Conservation (phyloP, 331 rosid genomes). For the Malus hybrid region DNA sequence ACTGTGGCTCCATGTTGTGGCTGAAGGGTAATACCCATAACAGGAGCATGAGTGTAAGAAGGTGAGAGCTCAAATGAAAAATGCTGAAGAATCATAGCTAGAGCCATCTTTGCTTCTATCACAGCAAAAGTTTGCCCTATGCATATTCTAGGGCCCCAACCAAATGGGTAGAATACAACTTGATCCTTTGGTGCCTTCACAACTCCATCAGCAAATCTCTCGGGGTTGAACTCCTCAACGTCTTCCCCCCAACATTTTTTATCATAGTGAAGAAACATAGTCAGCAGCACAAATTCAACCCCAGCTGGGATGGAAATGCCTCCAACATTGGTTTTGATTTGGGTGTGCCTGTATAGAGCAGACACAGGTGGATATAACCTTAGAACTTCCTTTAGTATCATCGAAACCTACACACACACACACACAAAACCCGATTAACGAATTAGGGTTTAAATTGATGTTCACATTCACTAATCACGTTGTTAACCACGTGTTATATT, state of each 20-base stretch:
- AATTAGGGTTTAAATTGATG: background rate
- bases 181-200: slow-evolving; percentile 24
- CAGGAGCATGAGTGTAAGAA: slow-evolving; percentile 38
- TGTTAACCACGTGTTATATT: background rate
- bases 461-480: background rate
- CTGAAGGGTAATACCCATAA: slow-evolving; percentile 6
- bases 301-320: slow-evolving; percentile 21
- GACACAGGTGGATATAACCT: slow-evolving; percentile 15
- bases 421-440: background rate
- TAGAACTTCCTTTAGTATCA: slow-evolving; percentile 20
- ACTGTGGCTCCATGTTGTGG: slow-evolving; percentile 44
- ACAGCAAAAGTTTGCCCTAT: slow-evolving; percentile 37
- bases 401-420: slow-evolving; percentile 13
- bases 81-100: slow-evolving; percentile 36
- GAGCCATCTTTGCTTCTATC: slow-evolving; percentile 33
- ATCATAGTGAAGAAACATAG: slow-evolving; percentile 27
- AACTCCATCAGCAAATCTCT: slow-evolving; percentile 35
- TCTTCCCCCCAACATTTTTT: slow-evolving; percentile 28
- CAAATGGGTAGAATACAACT: slow-evolving; percentile 36
- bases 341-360: slow-evolving; percentile 6
- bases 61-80: slow-evolving; percentile 43
- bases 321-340: slow-evolving; percentile 15
- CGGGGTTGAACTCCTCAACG: slow-evolving; percentile 28
- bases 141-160: slow-evolving; percentile 44
- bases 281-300: slow-evolving; percentile 12